These are phyloP conservation scores for Annona cherimola DNA, from an alignment of 164 flowering plant genomes.

Conservation along the genomic window DNA sequence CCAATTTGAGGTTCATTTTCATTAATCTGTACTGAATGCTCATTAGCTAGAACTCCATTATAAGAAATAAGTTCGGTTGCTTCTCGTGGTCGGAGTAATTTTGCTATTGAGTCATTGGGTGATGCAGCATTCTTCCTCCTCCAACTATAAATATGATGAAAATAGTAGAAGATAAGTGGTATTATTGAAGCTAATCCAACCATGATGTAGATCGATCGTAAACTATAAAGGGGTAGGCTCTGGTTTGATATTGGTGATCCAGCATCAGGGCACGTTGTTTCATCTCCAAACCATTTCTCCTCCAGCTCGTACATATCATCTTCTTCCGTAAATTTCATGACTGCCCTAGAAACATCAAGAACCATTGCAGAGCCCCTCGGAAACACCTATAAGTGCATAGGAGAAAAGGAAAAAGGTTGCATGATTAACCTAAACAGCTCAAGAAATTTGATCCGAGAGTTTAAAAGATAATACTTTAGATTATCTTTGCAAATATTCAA, in stretches of 20 bases:
- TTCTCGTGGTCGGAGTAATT: not conserved
- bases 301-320: conserved; percentile 2
- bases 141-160: not conserved
- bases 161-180: conserved; percentile 4
- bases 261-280: not conserved
- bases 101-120: not conserved
- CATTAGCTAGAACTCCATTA: not conserved
- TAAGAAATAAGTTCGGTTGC: too few species aligned
- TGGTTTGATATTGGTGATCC: not conserved
- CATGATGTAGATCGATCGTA: conserved; percentile 11
- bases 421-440: too few species aligned
- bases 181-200: conserved; percentile 7
- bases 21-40: not conserved
- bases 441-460: not conserved
- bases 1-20: not conserved
- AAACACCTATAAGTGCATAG: conserved; percentile 9
- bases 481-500: too few species aligned
- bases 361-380: conserved; percentile 16
- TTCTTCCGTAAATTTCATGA: conserved; percentile 13
- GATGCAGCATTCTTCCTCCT: not conserved
- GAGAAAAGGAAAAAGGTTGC: not conserved
- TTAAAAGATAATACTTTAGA: too few species aligned
- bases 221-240: conserved; percentile 7
- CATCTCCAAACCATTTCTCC: conserved; percentile 10
- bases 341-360: conserved; percentile 14